These are phyloP conservation scores for Xeromyces bisporus DNA, from an alignment of 495 filamentous ascomycete species.

Conservation along the genomic window DNA sequence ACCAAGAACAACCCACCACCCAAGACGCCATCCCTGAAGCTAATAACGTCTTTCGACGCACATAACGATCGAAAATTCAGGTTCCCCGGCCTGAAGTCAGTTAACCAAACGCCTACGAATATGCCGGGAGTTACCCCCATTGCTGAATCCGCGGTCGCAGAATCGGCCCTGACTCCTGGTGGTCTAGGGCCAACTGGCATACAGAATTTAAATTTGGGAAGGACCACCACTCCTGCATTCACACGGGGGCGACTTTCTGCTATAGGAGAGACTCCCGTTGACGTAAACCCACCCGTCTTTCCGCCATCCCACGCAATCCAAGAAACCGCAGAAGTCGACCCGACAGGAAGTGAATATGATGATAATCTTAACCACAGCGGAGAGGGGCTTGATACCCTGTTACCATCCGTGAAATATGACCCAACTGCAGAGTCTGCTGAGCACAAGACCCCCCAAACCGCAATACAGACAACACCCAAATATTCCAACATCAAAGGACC, in stretches of 20 bases:
- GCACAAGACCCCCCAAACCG: slow-evolving; percentile 32
- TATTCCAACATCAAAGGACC: slow-evolving; percentile 31
- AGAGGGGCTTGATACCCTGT: slow-evolving; percentile 15
- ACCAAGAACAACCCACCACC: slow-evolving; percentile 27
- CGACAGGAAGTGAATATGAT: slow-evolving; percentile 13
- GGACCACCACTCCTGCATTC: slow-evolving; percentile 58
- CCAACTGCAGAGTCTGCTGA: slow-evolving; percentile 23
- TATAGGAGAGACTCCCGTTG: slow-evolving; percentile 59
- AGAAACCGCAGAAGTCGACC: slow-evolving; percentile 12
- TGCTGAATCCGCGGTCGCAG: slow-evolving; percentile 71
- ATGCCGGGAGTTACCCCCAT: slow-evolving; percentile 75
- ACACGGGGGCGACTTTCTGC: slow-evolving; percentile 58
- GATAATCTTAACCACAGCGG: slow-evolving; percentile 14
- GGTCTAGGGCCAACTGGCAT: slow-evolving; percentile 45
- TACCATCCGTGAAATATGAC: slow-evolving; percentile 36
- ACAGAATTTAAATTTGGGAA: slow-evolving; percentile 38
- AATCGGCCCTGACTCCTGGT: slow-evolving; percentile 69
- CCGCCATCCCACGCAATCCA: slow-evolving; percentile 22
- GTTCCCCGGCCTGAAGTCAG: slow-evolving; percentile 48
- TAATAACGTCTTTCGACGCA: slow-evolving; percentile 78
- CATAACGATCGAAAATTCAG: slow-evolving; percentile 38
- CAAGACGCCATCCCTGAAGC: slow-evolving; percentile 74
- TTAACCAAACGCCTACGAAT: slow-evolving; percentile 60
- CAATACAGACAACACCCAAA: slow-evolving; percentile 28
- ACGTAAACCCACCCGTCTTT: slow-evolving; percentile 34